Evolutionary conservation across 768 basidiomycete species (phyloP), one percentile per base, ranked within the genome.

Genomic region (Serpula lacrymans): DNA sequence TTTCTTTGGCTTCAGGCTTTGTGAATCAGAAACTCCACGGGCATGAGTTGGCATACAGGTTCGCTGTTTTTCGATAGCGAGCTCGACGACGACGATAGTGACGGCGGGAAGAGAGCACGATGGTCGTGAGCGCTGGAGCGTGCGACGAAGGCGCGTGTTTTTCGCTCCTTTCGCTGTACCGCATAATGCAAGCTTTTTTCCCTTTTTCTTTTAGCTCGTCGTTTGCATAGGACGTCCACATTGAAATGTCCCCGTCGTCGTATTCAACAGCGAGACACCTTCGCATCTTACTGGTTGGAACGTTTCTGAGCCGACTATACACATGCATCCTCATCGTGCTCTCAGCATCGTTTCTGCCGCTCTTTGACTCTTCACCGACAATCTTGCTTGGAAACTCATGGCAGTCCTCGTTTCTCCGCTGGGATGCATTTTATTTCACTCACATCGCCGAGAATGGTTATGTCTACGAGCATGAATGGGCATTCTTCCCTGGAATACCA

Each of bases 391-490:
- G 13, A 17, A 31, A 27, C 10, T 13, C 38, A 9, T 62, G 49
- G 52, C 46, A 47, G 1, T 57, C 59, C 14, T 50, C 62, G 5
- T 56, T 80, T 3, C 66, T 92, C 8, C 78, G 92, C 50, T 99
- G 95, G 96, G 95, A 98, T 55, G 71, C 71, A 2, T 74, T 97
- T 49, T 84, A 96, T 62, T 97, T 92, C 59, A 50, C 68, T 5
- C 72, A 75, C 51, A 77, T 90, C 39, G 88, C 90, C 0, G 52
- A 68, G 20, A 44, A 74, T 9, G 73, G 77, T 7, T 74, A 83
- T 49, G 45, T 47, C 1, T 80, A 78, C 56, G 95, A 98, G 56
- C 76, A 95, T 51, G 72, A 88, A 48, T 88, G 87, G 75, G 95
- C 95, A 0, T 98, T 91, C 60, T 75, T 91, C 46, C 86, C 89